These are phyloP conservation scores for Globisporangium barbulae DNA, from an alignment of 352 stramenopile genomes.

Conservation along the genomic window DNA sequence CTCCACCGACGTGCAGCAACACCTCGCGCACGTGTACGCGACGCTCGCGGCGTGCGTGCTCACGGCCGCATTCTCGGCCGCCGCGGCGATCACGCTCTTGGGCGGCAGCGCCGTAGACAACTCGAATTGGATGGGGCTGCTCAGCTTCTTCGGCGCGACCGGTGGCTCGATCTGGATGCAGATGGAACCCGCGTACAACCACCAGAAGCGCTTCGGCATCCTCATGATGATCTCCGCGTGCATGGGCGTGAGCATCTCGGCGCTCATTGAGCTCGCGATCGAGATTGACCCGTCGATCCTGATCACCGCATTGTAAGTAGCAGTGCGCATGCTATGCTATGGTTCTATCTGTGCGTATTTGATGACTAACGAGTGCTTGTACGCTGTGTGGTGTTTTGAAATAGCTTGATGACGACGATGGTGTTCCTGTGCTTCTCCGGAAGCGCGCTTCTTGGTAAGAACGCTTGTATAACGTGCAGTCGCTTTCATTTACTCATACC, in stretches of 20 bases:
- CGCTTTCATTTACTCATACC: background rate
- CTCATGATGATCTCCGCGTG: conserved; percentile 64
- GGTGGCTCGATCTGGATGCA: conserved; percentile 62
- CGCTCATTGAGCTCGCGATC: conserved; percentile 72
- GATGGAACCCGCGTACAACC: conserved; percentile 49
- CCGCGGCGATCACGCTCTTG: conserved; percentile 27
- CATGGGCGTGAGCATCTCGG: conserved; percentile 69
- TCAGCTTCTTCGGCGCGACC: conserved; percentile 40
- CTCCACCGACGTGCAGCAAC: conserved; percentile 13
- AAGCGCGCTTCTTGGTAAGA: conserved; percentile 61
- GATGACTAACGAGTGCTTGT: conserved; percentile 2
- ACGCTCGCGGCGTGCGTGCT: conserved; percentile 63
- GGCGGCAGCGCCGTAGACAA: conserved; percentile 32
- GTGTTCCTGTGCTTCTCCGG: conserved; percentile 87
- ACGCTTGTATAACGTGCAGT: background rate
- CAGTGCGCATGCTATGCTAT: background rate
- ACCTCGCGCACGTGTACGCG: conserved; percentile 56
- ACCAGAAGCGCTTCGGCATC: conserved; percentile 57
- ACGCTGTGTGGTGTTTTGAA: conserved; percentile 3
- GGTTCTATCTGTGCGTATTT: background rate
- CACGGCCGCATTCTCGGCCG: conserved; percentile 40
- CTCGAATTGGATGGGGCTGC: conserved; percentile 35
- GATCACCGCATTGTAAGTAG: conserved; percentile 65
- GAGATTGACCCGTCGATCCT: conserved; percentile 74
- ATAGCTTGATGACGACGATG: conserved; percentile 64